Evolutionary conservation across 176 grass and related monocot species (phyloP), one percentile per base, ranked within the genome.

Genomic region (Thalia dealbata): DNA sequence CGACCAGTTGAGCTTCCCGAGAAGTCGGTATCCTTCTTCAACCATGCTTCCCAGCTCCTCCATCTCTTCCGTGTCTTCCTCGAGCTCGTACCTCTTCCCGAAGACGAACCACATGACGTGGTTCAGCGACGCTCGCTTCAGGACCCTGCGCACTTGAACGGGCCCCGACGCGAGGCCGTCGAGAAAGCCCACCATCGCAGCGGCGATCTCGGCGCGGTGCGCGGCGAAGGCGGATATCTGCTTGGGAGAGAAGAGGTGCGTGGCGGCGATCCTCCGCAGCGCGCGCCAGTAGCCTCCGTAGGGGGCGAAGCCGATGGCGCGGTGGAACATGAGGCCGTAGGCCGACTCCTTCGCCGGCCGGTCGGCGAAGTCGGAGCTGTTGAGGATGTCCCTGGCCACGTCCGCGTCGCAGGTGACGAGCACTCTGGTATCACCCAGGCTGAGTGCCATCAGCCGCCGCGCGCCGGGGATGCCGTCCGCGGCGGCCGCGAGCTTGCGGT

Each of bases 271-370:
- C 60, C 87, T 87, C 54, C 93, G 86, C 10, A 92, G 89, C 27
- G 59, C 50, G 64, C 89, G 89, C 89, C 93, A 92, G 82, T 96
- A 92, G 0, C 16, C 14, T 22, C 89, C 82, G 73, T 96, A 80
- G 1, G 89, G 93, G 11, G 93, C 93, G 83, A 96, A 96, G 7
- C 93, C 93, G 73, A 96, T 96, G 78, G 93, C 93, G 77, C 93
- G 93, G 84, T 92, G 76, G 78, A 96, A 96, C 19, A 96, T 18
- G 51, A 96, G 89, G 15, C 81, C 81, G 78, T 92, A 92, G 6
- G 93, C 93, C 3, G 89, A 88, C 85, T 96, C 87, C 82, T 92
- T 96, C 45, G 85, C 55, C 9, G 93, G 93, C 25, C 93, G 89
- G 84, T 87, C 89, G 21, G 82, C 87, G 79, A 96, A 96, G 32